phyloP scores from a whole-genome alignment of 176 grass and related monocot species.

The Aegilops tauschii region DNA sequence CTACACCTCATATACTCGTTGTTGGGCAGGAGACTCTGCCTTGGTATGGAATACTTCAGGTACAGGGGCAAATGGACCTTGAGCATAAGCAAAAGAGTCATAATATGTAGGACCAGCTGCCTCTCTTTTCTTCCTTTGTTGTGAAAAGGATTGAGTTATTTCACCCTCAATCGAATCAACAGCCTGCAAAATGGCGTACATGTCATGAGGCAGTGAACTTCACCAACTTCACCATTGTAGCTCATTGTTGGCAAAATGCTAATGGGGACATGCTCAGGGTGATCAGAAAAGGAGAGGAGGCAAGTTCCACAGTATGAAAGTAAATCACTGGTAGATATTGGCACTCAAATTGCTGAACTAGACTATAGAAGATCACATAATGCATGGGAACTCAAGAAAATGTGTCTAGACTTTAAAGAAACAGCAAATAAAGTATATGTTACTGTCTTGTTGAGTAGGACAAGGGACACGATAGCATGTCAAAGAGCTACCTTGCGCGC shows the following conservation, averaged over 20 bases:
- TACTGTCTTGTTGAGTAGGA: not conserved
- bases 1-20: conserved; percentile 76
- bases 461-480: conserved; percentile 5
- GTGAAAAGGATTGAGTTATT: conserved; percentile 55
- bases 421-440: not conserved
- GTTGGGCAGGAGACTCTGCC: conserved; percentile 59
- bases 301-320: not conserved
- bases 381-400: not conserved
- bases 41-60: conserved; percentile 72
- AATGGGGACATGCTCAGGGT: not conserved
- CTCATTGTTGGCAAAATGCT: not conserved
- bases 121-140: conserved; percentile 77
- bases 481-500: conserved; percentile 55
- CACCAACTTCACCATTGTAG: not conserved
- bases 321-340: not conserved
- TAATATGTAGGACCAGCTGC: conserved; percentile 65
- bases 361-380: not conserved
- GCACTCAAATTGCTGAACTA: not conserved
- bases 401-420: not conserved
- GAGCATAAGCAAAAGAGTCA: conserved; percentile 63
- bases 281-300: not conserved
- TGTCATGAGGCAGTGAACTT: not conserved
- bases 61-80: conserved; percentile 59
- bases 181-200: conserved; percentile 40
- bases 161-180: conserved; percentile 72